phyloP scores from a whole-genome alignment of 768 basidiomycete species.

The Agaricus subrufescens region DNA sequence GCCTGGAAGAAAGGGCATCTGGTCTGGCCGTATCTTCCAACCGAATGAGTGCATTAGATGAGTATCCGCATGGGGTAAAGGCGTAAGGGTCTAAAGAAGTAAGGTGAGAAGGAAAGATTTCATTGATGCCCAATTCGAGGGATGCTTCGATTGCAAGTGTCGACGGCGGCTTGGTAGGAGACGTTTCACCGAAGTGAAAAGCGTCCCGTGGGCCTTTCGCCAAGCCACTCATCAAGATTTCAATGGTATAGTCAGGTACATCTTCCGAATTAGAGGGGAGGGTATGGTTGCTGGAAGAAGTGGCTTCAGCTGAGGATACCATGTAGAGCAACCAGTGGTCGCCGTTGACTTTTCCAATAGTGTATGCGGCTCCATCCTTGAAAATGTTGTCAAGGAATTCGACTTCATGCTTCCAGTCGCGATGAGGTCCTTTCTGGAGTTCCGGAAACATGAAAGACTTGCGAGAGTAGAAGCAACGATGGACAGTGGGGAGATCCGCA shows the following conservation, averaged over 20 bases:
- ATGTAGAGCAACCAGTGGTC: conserved; percentile 99
- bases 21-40: conserved; percentile 42
- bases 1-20: conserved; percentile 13
- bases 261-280: conserved; percentile 11
- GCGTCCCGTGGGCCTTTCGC: conserved; percentile 67
- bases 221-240: conserved; percentile 96
- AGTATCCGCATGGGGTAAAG: conserved; percentile 95
- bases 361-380: conserved; percentile 86
- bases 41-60: conserved; percentile 83
- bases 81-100: conserved; percentile 90
- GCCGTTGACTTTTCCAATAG: conserved; percentile 95
- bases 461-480: conserved; percentile 95
- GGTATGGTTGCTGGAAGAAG: conserved; percentile 8
- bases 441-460: conserved; percentile 99
- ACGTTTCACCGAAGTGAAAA: conserved; percentile 54
- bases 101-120: conserved; percentile 73
- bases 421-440: conserved; percentile 87
- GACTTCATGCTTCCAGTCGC: conserved; percentile 92
- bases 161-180: conserved; percentile 35
- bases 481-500: conserved; percentile 64
- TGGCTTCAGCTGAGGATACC: conserved; percentile 49
- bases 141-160: conserved; percentile 61
- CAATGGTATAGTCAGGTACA: conserved; percentile 85
- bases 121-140: conserved; percentile 67
- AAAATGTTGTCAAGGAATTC: conserved; percentile 89